phyloP scores from a whole-genome alignment of 305 asterid genomes.

The Petunia hybrid region DNA sequence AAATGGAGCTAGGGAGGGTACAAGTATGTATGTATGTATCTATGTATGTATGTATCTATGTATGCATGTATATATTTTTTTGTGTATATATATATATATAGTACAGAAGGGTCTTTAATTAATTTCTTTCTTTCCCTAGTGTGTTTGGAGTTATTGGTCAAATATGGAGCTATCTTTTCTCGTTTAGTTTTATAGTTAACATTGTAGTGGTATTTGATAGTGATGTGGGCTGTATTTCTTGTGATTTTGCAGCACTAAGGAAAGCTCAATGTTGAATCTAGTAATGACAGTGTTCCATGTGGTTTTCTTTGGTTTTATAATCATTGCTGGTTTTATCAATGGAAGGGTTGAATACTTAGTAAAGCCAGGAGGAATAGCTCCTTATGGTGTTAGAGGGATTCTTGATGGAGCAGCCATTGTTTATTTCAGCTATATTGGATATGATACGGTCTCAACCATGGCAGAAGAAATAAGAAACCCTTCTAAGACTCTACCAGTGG shows the following conservation, averaged over 20 bases:
- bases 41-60: too few species aligned
- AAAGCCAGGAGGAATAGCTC: conserved; percentile 47
- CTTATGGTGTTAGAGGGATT: conserved; percentile 46
- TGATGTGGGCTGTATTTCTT: conserved; percentile 15
- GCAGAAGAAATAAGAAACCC: conserved; percentile 57
- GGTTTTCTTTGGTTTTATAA: conserved; percentile 48
- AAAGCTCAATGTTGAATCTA: conserved; percentile 52
- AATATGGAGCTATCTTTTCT: not conserved
- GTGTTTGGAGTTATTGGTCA: not conserved
- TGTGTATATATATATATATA: too few species aligned
- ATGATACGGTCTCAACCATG: conserved; percentile 56
- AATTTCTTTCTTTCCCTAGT: not conserved
- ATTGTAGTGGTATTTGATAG: conserved; percentile 4
- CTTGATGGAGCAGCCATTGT: conserved; percentile 55
- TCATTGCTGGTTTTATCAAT: conserved; percentile 48
- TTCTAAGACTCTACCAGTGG: conserved; percentile 47
- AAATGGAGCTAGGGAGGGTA: too few species aligned
- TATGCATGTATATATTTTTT: too few species aligned
- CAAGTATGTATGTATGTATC: too few species aligned
- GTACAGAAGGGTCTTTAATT: too few species aligned
- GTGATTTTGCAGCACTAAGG: conserved; percentile 47
- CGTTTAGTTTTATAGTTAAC: not conserved
- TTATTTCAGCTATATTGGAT: conserved; percentile 53
- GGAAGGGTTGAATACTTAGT: conserved; percentile 43
- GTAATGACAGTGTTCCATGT: conserved; percentile 52